phyloP scores from a whole-genome alignment of 1,139 yeast species.

The Geotrichum fermentans region DNA sequence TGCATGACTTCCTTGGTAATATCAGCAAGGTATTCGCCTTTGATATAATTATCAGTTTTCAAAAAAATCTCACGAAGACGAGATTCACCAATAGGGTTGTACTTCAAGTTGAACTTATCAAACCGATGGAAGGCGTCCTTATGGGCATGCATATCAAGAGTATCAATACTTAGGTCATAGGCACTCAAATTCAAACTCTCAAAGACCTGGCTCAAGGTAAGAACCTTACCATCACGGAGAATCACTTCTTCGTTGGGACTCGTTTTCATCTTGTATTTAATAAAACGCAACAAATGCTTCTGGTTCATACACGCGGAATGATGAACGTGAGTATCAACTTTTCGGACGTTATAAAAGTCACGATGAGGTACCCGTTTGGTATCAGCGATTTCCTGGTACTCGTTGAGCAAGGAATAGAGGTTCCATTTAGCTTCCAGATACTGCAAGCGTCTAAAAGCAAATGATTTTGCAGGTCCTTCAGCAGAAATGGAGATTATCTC shows the following conservation, averaged over 20 bases:
- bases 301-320: slow-evolving; percentile 99
- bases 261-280: slow-evolving; percentile 81
- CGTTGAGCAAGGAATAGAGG: slow-evolving; percentile 77
- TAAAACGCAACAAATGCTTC: slow-evolving; percentile 88
- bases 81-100: slow-evolving; percentile 97
- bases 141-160: slow-evolving; percentile 98
- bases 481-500: slow-evolving; percentile 66
- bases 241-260: slow-evolving; percentile 85
- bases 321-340: slow-evolving; percentile 98
- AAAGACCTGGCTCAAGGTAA: slow-evolving; percentile 82
- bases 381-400: slow-evolving; percentile 86
- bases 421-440: slow-evolving; percentile 97
- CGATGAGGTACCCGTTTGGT: slow-evolving; percentile 85
- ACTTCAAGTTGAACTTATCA: slow-evolving; percentile 94
- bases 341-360: slow-evolving; percentile 95
- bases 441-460: slow-evolving; percentile 89
- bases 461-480: slow-evolving; percentile 96
- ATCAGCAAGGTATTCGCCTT: slow-evolving; percentile 88
- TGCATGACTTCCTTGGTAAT: slow-evolving; percentile 85
- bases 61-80: slow-evolving; percentile 91
- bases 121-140: slow-evolving; percentile 96
- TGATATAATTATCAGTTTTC: slow-evolving; percentile 88
- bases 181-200: slow-evolving; percentile 86
- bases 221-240: slow-evolving; percentile 85
- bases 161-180: slow-evolving; percentile 90